Percentiles rank a stretch among this genome's conserved stretches.
Conservation (phyloP, 2,329 filamentous ascomycete genomes). For the Neofusicoccum laricinum region DNA sequence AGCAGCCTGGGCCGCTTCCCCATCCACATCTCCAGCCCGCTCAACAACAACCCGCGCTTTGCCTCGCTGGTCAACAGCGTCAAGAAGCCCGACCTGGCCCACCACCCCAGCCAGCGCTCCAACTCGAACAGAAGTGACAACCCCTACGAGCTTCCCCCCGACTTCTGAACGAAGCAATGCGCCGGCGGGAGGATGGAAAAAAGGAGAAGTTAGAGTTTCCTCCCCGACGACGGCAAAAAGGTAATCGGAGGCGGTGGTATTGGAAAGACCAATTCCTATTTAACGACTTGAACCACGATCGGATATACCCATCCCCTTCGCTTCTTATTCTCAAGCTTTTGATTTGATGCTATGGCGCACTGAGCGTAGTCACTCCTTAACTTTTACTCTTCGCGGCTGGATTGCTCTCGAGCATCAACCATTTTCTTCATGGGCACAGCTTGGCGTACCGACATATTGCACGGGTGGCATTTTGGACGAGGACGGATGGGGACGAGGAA, state of each 20-base stretch:
- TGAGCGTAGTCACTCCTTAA: too few relatives aligned
- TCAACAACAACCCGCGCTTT: constrained; percentile 51
- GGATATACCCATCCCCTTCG: not conserved
- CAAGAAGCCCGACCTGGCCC: constrained; percentile 52
- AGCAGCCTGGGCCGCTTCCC: constrained; percentile 43
- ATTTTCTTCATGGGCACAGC: not conserved
- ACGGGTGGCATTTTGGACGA: not conserved
- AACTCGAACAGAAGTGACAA: not conserved
- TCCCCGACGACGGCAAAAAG: not conserved
- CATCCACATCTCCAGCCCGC: constrained; percentile 52
- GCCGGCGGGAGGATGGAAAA: not conserved
- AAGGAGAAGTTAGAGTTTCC: not conserved
- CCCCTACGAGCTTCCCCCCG: constrained; percentile 13
- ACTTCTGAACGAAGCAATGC: not conserved
- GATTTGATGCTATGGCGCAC: not conserved
- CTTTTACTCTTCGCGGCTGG: too few relatives aligned
- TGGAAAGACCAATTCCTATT: not conserved
- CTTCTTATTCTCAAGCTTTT: not conserved
- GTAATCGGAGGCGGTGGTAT: not conserved
- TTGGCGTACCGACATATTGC: not conserved
- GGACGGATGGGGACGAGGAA: not conserved
- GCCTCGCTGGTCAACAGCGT: constrained; percentile 44
- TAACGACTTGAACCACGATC: constrained; percentile 5
- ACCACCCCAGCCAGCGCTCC: constrained; percentile 45
- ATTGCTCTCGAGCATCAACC: not conserved